Evolutionary conservation across 176 grass and related monocot genomes (phyloP).

Genomic region (Aegilops sharonensis): DNA sequence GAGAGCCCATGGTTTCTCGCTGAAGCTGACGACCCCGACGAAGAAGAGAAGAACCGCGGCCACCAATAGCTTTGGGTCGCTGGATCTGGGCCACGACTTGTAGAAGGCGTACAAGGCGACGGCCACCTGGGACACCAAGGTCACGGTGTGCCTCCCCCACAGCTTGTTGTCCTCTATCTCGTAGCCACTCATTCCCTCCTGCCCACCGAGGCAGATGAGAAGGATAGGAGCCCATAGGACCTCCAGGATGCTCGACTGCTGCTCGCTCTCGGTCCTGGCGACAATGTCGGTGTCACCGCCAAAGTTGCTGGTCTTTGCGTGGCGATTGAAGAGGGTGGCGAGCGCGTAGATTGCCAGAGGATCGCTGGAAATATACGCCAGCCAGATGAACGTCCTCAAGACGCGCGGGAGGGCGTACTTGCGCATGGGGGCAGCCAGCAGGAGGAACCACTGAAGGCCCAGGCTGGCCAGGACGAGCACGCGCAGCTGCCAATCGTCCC

Average conservation of each 20-base stretch:
- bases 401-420: neutral
- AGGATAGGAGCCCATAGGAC: slow-evolving; percentile 20
- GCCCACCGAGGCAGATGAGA: slow-evolving; percentile 23
- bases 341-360: slow-evolving; percentile 23
- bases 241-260: neutral
- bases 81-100: no score
- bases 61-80: no score
- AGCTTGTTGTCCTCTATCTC: slow-evolving; percentile 26
- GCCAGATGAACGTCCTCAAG: neutral
- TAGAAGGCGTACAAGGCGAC: neutral
- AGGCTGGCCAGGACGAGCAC: slow-evolving; percentile 10
- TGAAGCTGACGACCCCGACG: no score
- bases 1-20: no score
- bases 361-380: neutral
- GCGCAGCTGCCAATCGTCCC: slow-evolving; percentile 14
- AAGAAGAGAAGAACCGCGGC: no score
- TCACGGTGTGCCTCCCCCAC: slow-evolving; percentile 10
- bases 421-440: neutral
- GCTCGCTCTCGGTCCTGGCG: no score
- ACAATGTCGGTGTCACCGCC: neutral
- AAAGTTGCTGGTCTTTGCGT: neutral
- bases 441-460: neutral
- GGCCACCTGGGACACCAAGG: slow-evolving; percentile 14
- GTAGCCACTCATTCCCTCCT: neutral
- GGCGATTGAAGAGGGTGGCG: slow-evolving; percentile 30